Conservation (phyloP, 2,329 filamentous ascomycete genomes). For the Raffaelea arxii region DNA sequence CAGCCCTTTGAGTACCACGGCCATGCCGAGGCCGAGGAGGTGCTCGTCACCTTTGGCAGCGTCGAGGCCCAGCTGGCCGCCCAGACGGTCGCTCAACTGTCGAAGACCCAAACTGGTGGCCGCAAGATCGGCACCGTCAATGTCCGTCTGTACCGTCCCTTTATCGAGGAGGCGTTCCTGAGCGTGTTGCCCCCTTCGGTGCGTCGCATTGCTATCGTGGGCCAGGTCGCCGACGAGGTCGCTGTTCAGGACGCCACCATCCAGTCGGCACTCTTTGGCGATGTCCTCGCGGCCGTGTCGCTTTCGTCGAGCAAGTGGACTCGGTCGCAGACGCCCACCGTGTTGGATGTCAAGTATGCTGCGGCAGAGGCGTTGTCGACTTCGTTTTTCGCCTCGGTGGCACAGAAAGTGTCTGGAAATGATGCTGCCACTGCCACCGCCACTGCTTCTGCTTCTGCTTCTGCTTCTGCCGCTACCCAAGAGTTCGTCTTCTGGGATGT, state of each 20-base stretch:
- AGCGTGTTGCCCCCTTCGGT: slow-evolving; percentile 66
- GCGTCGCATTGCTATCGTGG: slow-evolving; percentile 72
- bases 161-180: slow-evolving; percentile 90
- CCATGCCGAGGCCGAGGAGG: slow-evolving; percentile 66
- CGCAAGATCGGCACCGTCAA: slow-evolving; percentile 79
- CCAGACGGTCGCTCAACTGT: slow-evolving; percentile 66
- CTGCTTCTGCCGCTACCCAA: slow-evolving; percentile 43
- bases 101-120: slow-evolving; percentile 60
- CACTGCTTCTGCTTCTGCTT: slow-evolving; percentile 34
- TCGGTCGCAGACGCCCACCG: slow-evolving; percentile 46
- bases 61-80: slow-evolving; percentile 78
- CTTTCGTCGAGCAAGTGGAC: slow-evolving; percentile 60
- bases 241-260: slow-evolving; percentile 65
- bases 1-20: slow-evolving; percentile 90
- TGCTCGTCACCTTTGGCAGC: slow-evolving; percentile 88
- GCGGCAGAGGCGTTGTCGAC: slow-evolving; percentile 51
- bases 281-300: slow-evolving; percentile 75
- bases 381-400: slow-evolving; percentile 38
- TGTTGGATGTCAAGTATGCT: slow-evolving; percentile 85
- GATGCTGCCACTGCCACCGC: too few relatives aligned
- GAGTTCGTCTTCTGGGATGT: slow-evolving; percentile 94
- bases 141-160: slow-evolving; percentile 89
- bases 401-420: slow-evolving; percentile 42
- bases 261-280: slow-evolving; percentile 83
- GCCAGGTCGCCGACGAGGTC: slow-evolving; percentile 69